Base-by-base conservation (phyloP, 257 asterid genomes). In the Solanum pinnatisectum region DNA sequence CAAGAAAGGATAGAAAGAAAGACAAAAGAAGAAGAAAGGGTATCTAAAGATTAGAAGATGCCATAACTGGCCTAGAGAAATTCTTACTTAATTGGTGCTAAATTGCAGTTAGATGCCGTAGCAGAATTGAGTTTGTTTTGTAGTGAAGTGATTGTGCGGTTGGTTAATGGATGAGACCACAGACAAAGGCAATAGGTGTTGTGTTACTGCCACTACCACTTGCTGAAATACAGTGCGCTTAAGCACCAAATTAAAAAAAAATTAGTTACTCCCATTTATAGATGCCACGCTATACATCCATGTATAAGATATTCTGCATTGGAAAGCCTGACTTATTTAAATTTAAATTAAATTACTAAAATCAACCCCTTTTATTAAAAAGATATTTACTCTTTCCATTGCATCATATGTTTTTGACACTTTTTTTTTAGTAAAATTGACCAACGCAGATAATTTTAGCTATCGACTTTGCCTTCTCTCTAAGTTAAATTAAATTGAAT, bases 21-120 rank as follows among this genome's bases (percentile, higher is more conserved):
- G 44, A 86, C 42, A 20, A 79, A 79, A 44, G 27, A 73, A 33
- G 68, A 85, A 33, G 36, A 60, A 42, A 35, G 89, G 89, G 90
- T 88, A 91, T 91, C 92, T 84, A 87, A 60, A 23, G 87, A 84
- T 52, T 83, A 60, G 74, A 71, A 89, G 92, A 92, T 90, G 83
- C 92, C 82, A 84, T 36, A 27, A 60, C 42, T 32, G 40, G 76
- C 83, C 46, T 89, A n/a, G 40, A 30, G 8, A 39, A 39, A 25
- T 10, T 56, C 5, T 56, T 56, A 18, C 37, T 78, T 82, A 82
- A 49, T 30, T 79, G 25, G n/a, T 78, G 37, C 35, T 39, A 6
- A 77, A 84, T 23, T 65, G 6, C 32, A 71, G 32, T 52, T 23
- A 33, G 18, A 25, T 13, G 71, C 23, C 23, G 72, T 11, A 76